Base-by-base conservation (phyloP, 225 moss, liverwort and hornwort genomes). In the Sphagnum contortum region DNA sequence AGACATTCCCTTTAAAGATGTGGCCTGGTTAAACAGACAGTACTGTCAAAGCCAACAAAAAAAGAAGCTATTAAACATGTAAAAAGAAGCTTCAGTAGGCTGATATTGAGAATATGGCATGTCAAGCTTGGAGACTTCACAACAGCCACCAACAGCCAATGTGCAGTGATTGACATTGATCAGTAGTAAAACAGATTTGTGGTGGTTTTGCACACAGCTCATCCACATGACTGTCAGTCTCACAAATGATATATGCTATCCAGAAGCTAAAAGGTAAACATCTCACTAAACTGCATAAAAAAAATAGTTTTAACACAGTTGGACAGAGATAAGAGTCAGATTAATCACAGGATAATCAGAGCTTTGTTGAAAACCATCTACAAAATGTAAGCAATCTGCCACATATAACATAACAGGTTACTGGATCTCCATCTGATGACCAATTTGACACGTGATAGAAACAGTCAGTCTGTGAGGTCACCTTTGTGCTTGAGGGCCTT, bases 311-410 rank as follows among this genome's bases (percentile, higher is more conserved):
- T 60, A 54, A 57, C 59, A 48, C 74, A 69, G 69, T 71, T 69
- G 60, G 54, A 68, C 52, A 76, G 68, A 62, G 79, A 73, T 73
- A 68, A 71, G 76, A 68, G 78, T 52, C 63, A 79, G 79, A 76
- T 82, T 66, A 71, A 79, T 79, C 76, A 82, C 75, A 83, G 64
- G 68, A 83, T 79, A 79, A 79, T 79, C 76, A 83, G 79, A 79
- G 58, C 57, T 58, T 58, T 58, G n/a, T 5, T 10, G 4, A 13
- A 79, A 78, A 75, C 70, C 78, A 82, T 79, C 82, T 68, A 70
- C 63, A 78, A 73, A 66, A 79, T 62, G 57, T 67, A 60, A 60
- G 75, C 70, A 59, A 73, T 82, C 78, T 82, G 82, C 82, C 65
- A 73, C 75, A 79, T 59, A 66, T 82, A 65, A 70, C 67, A 66